Conservation (phyloP, 805 yeast species). For the Barnettozyma siamensis region DNA sequence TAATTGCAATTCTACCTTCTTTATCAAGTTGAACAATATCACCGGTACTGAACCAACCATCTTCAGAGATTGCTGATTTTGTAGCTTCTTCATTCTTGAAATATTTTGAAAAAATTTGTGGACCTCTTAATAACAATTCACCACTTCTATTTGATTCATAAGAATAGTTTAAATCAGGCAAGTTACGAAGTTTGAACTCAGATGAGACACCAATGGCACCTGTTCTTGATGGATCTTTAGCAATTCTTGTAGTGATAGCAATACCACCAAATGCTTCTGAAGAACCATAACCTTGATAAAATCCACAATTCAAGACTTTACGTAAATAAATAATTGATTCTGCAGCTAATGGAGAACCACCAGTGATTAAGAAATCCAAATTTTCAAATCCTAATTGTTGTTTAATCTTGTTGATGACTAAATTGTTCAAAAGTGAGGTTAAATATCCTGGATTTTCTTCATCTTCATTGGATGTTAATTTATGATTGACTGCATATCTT, state of each 20-base stretch:
- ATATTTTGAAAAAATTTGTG: constrained; percentile 52
- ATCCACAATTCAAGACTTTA: constrained; percentile 50
- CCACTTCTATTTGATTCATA: constrained; percentile 44
- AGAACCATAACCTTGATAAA: constrained; percentile 70
- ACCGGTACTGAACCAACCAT: constrained; percentile 65
- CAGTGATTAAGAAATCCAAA: constrained; percentile 36
- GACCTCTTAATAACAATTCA: constrained; percentile 59
- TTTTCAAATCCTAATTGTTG: constrained; percentile 44
- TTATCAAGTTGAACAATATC: constrained; percentile 52
- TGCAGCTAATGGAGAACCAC: constrained; percentile 68
- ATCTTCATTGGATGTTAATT: constrained; percentile 24
- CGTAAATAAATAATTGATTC: constrained; percentile 57
- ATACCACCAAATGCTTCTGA: constrained; percentile 70
- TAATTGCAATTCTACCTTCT: constrained; percentile 51
- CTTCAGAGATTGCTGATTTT: constrained; percentile 41
- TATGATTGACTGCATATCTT: constrained; percentile 38
- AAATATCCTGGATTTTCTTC: constrained; percentile 31
- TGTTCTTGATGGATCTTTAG: constrained; percentile 44
- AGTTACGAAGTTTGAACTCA: constrained; percentile 56
- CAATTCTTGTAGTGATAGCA: constrained; percentile 38
- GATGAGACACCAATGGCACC: constrained; percentile 52
- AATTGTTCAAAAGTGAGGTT: constrained; percentile 30
- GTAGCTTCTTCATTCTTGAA: constrained; percentile 55
- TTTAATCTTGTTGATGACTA: constrained; percentile 38
- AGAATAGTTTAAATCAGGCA: constrained; percentile 57